Base-by-base conservation (phyloP, 345 rosid species). In the Lenwebbia sp. region DNA sequence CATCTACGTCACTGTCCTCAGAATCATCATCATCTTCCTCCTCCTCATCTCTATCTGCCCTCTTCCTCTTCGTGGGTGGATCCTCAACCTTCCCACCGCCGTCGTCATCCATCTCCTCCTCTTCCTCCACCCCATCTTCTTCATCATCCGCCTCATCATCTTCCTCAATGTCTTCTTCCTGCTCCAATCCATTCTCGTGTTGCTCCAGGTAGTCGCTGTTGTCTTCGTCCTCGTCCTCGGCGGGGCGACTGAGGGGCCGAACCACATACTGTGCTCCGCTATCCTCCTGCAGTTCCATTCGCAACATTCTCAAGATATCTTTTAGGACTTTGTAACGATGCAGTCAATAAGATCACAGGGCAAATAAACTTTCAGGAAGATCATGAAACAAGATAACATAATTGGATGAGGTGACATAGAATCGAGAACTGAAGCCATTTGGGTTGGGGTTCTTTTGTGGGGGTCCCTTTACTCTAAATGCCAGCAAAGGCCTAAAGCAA, bases 201-300 rank as follows among this genome's bases (percentile, higher is more conserved):
- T 95, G 97, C 74, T 95, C 98, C 44, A 70, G 44, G 56, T 93
- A 94, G 88, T 95, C 98, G 88, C 94, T 93, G 14, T 94, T 95
- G 37, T 96, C 96, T 86, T 95, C 54, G 4, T 44, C 98, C 87
- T 96, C 98, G 6, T 94, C 99, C 86, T 94, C 98, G 11, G 95
- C 91, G 52, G 14, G 4, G 6, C 86, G 86, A 82, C 85, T 94
- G 10, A 94, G 93, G 2, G 98, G 95, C 85, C 89, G 92, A 41
- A 95, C 94, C 33, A 95, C 89, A 84, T 92, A 96, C 84, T 96
- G 96, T 3, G 95, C 94, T 52, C 96, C 96, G 86, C 91, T 82
- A 88, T 93, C 98, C 90, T 91, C 95, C 98, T 94, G 52, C 74
- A 83, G 2, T 54, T 54, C 51, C 28, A 23, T n/a, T 23, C 3